These are phyloP conservation scores for Pestalotiopsis sp. DNA, from an alignment of 2,329 filamentous ascomycete genomes.

Conservation along the genomic window DNA sequence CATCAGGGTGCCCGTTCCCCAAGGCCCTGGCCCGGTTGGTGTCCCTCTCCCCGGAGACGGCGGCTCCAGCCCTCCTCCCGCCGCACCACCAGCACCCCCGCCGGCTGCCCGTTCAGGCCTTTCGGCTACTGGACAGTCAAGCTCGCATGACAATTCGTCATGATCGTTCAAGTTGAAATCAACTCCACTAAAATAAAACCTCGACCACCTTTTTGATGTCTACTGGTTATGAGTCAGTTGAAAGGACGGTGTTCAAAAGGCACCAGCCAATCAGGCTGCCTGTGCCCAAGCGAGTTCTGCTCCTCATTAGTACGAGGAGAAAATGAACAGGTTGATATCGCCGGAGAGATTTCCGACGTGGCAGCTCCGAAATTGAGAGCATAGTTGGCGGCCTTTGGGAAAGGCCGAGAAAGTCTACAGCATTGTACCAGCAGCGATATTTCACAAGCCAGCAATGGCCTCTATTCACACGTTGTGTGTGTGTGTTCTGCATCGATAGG, in stretches of 20 bases:
- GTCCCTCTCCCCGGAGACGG: conserved; percentile 21
- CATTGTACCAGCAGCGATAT: neutral
- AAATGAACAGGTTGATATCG: neutral
- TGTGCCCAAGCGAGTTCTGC: neutral
- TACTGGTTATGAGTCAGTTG: neutral
- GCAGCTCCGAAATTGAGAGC: neutral
- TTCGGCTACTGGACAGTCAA: neutral
- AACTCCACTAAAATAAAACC: neutral
- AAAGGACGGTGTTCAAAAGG: neutral
- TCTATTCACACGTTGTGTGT: neutral
- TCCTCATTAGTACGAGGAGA: neutral
- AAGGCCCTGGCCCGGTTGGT: conserved; percentile 26
- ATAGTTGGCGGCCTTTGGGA: neutral
- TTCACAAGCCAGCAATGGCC: neutral
- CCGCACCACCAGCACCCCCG: conserved; percentile 23
- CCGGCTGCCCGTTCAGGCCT: neutral
- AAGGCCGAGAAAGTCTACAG: neutral
- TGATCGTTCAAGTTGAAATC: neutral
- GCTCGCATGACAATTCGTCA: neutral
- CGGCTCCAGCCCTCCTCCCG: conserved; percentile 22
- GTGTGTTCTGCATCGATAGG: neutral
- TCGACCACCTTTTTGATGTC: neutral
- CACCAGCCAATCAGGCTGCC: neutral
- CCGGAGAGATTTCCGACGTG: neutral
- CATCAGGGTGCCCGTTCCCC: conserved; percentile 66